phyloP scores from a whole-genome alignment of 257 asterid genomes.

The Gentiana straminea region DNA sequence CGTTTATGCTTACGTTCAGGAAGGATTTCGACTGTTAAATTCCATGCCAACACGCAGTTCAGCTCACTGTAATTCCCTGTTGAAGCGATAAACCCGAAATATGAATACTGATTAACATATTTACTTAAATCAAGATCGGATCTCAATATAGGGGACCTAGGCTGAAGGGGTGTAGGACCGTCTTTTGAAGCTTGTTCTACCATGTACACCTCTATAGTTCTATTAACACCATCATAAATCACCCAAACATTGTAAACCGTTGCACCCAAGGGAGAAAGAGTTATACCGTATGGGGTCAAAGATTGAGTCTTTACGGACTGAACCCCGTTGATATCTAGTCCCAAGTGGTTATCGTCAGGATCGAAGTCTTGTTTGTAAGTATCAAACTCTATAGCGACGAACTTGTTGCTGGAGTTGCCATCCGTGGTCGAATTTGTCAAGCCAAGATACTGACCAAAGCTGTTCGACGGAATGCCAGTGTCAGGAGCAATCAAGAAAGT shows the following conservation, averaged over 20 bases:
- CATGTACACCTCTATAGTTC: constrained; percentile 33
- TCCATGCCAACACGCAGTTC: constrained; percentile 79
- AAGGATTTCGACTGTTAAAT: constrained; percentile 44
- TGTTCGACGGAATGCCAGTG: constrained; percentile 16
- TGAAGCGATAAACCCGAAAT: constrained; percentile 78
- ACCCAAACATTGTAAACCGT: constrained; percentile 26
- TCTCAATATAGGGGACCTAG: constrained; percentile 22
- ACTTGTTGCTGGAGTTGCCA: constrained; percentile 3
- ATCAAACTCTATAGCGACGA: constrained; percentile 32
- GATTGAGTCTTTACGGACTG: constrained; percentile 9
- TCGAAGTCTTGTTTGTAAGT: constrained; percentile 20
- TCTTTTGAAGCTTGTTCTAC: constrained; percentile 24
- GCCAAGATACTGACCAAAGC: constrained; percentile 28
- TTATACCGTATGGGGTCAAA: constrained; percentile 16
- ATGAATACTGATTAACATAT: constrained; percentile 39
- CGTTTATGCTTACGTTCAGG: constrained; percentile 8
- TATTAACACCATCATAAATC: constrained; percentile 32
- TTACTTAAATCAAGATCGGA: constrained; percentile 25
- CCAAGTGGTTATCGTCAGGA: constrained; percentile 27
- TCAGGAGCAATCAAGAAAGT: constrained; percentile 28
- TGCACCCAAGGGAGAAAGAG: constrained; percentile 11
- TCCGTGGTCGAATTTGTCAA: constrained; percentile 19
- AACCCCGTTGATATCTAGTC: constrained; percentile 21
- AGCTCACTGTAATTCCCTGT: constrained; percentile 48
- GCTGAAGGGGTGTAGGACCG: constrained; percentile 47